A percentile compares a stretch with the other conserved stretches of the same genome.
Conservation (phyloP, 495 filamentous ascomycete species). For the Diplogelasinospora grovesii region DNA sequence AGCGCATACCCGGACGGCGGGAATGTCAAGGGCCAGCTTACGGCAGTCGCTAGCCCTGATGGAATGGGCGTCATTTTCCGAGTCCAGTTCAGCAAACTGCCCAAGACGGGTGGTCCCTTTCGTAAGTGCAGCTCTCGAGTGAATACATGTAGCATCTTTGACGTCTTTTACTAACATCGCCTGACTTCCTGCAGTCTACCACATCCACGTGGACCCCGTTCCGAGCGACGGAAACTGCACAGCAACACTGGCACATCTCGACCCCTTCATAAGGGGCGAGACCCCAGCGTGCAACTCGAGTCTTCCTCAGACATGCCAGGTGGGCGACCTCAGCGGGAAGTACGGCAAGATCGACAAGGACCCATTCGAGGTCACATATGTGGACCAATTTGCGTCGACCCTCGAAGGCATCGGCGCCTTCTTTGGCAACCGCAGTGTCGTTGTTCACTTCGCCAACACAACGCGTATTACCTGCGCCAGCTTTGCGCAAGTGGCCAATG, state of each 20-base stretch:
- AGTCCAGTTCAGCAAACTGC: conserved; percentile 60
- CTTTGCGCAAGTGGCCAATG: conserved; percentile 37
- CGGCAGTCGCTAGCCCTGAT: conserved; percentile 43
- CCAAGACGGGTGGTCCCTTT: conserved; percentile 60
- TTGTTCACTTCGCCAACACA: conserved; percentile 67
- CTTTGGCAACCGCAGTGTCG: conserved; percentile 73
- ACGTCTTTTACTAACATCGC: conserved; percentile 4
- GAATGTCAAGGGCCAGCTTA: conserved; percentile 55
- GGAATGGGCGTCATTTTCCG: conserved; percentile 59
- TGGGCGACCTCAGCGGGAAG: conserved; percentile 82
- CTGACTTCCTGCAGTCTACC: conserved; percentile 67
- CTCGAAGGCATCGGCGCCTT: conserved; percentile 51
- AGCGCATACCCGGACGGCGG: conserved; percentile 43
- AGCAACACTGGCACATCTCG: conserved; percentile 54
- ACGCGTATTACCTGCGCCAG: conserved; percentile 68
- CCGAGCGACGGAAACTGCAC: conserved; percentile 74
- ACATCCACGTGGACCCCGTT: conserved; percentile 71
- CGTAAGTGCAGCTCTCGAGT: conserved; percentile 41
- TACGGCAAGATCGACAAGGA: conserved; percentile 55
- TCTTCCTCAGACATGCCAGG: conserved; percentile 64
- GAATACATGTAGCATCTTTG: neutral
- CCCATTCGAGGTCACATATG: conserved; percentile 44
- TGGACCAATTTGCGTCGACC: conserved; percentile 63
- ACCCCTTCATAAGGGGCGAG: conserved; percentile 54
- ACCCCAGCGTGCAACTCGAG: conserved; percentile 54